phyloP scores from a whole-genome alignment of 2,329 filamentous ascomycete species.

The Calonectria honghensis region DNA sequence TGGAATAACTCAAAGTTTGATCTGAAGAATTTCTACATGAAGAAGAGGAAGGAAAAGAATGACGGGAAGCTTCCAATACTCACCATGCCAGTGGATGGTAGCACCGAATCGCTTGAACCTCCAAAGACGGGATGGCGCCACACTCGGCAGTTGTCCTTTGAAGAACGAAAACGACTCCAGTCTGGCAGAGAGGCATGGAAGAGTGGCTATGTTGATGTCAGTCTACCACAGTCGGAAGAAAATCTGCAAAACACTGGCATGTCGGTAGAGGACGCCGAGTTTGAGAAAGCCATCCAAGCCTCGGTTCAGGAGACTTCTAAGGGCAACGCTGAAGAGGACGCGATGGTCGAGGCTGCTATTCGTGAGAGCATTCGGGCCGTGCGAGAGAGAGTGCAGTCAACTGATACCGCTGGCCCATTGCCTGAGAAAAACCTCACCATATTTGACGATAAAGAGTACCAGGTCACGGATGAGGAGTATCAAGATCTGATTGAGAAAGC shows the following conservation, averaged over 20 bases:
- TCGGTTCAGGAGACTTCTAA: slow-evolving; percentile 82
- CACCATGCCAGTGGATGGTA: slow-evolving; percentile 39
- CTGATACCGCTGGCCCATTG: slow-evolving; percentile 50
- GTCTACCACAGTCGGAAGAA: slow-evolving; percentile 37
- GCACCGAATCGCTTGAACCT: slow-evolving; percentile 52
- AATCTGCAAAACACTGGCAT: slow-evolving; percentile 40
- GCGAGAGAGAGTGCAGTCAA: slow-evolving; percentile 55
- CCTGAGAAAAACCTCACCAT: slow-evolving; percentile 57
- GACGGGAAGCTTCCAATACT: slow-evolving; percentile 58
- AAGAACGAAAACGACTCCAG: slow-evolving; percentile 71
- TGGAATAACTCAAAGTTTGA: slow-evolving; percentile 79
- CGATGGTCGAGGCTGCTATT: slow-evolving; percentile 82
- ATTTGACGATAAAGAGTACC: slow-evolving; percentile 64
- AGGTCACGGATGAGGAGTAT: slow-evolving; percentile 75
- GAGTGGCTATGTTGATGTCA: slow-evolving; percentile 49
- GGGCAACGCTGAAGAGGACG: slow-evolving; percentile 82
- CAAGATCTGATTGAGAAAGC: slow-evolving; percentile 74
- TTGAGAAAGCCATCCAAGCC: slow-evolving; percentile 82
- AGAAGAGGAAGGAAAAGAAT: slow-evolving; percentile 68
- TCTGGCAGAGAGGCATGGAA: slow-evolving; percentile 68
- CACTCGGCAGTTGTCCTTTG: slow-evolving; percentile 68
- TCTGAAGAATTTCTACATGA: slow-evolving; percentile 75
- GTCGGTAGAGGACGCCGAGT: slow-evolving; percentile 71
- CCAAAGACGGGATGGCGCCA: slow-evolving; percentile 69
- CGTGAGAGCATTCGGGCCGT: slow-evolving; percentile 80